Base-by-base conservation (phyloP, 495 filamentous ascomycete species). In the Thozetella sp. region DNA sequence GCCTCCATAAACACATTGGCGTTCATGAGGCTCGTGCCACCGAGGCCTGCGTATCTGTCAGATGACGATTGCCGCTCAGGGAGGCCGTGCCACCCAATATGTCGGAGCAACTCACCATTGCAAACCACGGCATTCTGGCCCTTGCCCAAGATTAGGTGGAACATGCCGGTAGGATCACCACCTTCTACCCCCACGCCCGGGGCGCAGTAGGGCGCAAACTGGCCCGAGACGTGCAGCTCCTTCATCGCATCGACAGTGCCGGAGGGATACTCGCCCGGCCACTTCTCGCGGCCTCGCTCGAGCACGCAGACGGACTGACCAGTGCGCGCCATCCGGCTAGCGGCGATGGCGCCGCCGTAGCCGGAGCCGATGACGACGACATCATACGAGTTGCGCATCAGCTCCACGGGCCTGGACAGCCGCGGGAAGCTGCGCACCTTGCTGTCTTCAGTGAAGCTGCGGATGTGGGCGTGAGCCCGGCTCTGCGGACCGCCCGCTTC, bases 361-460 rank as follows among this genome's bases (percentile, higher is more conserved):
- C 88, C 88, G 19, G 85, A 88, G 0, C 88, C 87, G 51, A 90
- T 81, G 15, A 90, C 83, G 23, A 90, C 82, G 22, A 83, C 82
- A 65, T 91, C 87, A 55, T 90, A 89, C n/a, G 72, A 65, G 40
- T 72, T 67, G 26, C 83, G 73, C 63, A 90, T 80, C 17, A 82
- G 76, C 59, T 84, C 76, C 20, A 88, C 79, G 0, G 86, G 80
- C 57, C 76, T 80, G 53, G 80, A 82, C 23, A 90, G 76, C 1
- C 78, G 76, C 1, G 86, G 85, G 60, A 77, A 84, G 46, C 57
- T 25, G 45, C 67, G 54, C 17, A 59, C 64, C 17, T 69, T 67
- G 13, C 65, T 64, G 55, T 81, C 76, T 61, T 82, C 80, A 22
- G 67, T 72, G 62, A 76, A 80, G 9, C 69, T 68, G 25, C 67